Evolutionary conservation across 176 grass and related monocot species (phyloP).

Genomic region (Aegilops umbellulata): DNA sequence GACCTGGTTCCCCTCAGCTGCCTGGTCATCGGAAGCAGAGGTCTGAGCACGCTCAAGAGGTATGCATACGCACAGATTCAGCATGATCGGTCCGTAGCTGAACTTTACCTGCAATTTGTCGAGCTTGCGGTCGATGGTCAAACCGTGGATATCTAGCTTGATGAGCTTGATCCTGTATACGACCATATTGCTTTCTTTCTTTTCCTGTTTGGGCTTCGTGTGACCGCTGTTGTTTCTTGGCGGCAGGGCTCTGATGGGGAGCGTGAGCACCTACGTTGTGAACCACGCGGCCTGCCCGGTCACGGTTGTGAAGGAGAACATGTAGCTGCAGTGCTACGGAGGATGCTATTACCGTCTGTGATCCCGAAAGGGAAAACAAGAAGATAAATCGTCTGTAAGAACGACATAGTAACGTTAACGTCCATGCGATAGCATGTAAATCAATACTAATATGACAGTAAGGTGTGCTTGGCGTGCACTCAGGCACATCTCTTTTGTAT

Average conservation of each 20-base stretch:
- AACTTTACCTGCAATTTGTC: background rate
- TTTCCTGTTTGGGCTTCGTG: background rate
- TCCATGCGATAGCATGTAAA: background rate
- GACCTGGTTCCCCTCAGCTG: slow-evolving; percentile 56
- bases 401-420: background rate
- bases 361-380: background rate
- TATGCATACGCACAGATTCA: slow-evolving; percentile 3
- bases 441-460: background rate
- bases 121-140: background rate
- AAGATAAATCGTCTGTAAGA: background rate
- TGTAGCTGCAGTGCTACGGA: background rate
- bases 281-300: slow-evolving; percentile 57
- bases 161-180: background rate
- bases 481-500: too few species aligned
- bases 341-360: background rate
- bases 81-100: background rate
- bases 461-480: background rate
- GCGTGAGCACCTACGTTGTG: slow-evolving; percentile 66
- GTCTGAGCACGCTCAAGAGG: slow-evolving; percentile 69
- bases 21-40: slow-evolving; percentile 63
- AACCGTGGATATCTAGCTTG: background rate
- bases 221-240: background rate
- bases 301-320: slow-evolving; percentile 66
- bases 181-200: background rate
- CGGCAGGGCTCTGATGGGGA: slow-evolving; percentile 73